A percentile compares a stretch with the other conserved stretches of the same genome.
Conservation (phyloP, 257 asterid species). For the Nicotiana tomentosiformis region DNA sequence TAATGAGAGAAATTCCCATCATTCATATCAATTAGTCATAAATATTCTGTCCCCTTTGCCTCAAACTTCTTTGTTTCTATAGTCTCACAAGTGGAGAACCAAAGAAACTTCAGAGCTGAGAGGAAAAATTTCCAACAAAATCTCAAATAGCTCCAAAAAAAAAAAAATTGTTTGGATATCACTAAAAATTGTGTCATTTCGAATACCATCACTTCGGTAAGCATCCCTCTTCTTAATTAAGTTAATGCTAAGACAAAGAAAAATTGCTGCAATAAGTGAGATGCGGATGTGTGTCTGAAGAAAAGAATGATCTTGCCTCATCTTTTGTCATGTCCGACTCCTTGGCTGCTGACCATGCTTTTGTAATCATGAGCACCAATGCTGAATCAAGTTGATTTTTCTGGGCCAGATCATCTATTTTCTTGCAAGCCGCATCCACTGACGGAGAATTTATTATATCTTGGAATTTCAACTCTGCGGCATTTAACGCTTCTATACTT, state of each 20-base stretch:
- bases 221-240: not conserved
- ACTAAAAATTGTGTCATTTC: not conserved
- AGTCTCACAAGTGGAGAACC: not conserved
- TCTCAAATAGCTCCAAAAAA: not conserved
- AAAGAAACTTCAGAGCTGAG: not conserved
- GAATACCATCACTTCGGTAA: not conserved
- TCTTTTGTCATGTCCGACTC: conserved; percentile 78
- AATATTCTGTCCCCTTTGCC: not conserved
- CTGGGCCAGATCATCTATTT: conserved; percentile 82
- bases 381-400: conserved; percentile 88
- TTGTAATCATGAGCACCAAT: conserved; percentile 72
- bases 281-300: not conserved
- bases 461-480: conserved; percentile 83
- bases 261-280: not conserved
- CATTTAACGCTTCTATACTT: conserved; percentile 62
- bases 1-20: not conserved
- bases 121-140: not conserved
- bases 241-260: not conserved
- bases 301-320: conserved; percentile 45
- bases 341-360: conserved; percentile 98
- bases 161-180: not conserved
- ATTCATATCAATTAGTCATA: not conserved
- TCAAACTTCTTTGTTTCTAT: not conserved
- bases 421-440: conserved; percentile 77
- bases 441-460: conserved; percentile 89